These are phyloP conservation scores for Agroathelia rolfsii DNA, from an alignment of 1,284 basidiomycete genomes.

Conservation along the genomic window DNA sequence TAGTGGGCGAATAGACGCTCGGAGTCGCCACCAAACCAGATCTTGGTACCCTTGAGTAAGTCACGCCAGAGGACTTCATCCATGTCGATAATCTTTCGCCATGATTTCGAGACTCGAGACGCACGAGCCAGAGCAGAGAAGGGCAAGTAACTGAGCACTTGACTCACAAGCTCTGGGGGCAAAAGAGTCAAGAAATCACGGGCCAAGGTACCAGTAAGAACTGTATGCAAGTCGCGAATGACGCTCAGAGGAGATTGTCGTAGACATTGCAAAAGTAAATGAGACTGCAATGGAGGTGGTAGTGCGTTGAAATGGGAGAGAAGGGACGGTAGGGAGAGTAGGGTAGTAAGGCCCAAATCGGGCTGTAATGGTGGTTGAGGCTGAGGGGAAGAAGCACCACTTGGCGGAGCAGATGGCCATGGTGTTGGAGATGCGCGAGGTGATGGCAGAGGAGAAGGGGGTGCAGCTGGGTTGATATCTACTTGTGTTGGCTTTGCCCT, in stretches of 20 bases:
- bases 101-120: conserved; percentile 71
- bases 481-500: conserved; percentile 54
- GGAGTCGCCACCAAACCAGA: conserved; percentile 78
- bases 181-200: conserved; percentile 82
- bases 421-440: conserved; percentile 73
- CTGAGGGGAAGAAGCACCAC: conserved; percentile 58
- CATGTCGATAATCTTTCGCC: conserved; percentile 76
- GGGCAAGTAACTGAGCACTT: conserved; percentile 70
- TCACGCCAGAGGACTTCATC: conserved; percentile 80
- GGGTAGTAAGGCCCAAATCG: conserved; percentile 65
- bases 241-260: conserved; percentile 79
- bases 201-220: conserved; percentile 75
- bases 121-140: conserved; percentile 71
- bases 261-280: conserved; percentile 75
- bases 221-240: conserved; percentile 71
- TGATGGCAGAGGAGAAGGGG: conserved; percentile 73
- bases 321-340: conserved; percentile 70
- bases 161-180: conserved; percentile 77
- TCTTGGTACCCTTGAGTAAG: conserved; percentile 64
- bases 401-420: conserved; percentile 70
- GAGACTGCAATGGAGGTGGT: conserved; percentile 69
- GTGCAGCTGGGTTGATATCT: conserved; percentile 57
- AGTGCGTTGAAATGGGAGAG: conserved; percentile 65
- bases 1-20: conserved; percentile 62
- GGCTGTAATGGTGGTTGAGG: conserved; percentile 66